Base-by-base conservation (phyloP, 352 stramenopile genomes). In the Pythium aristosporum region DNA sequence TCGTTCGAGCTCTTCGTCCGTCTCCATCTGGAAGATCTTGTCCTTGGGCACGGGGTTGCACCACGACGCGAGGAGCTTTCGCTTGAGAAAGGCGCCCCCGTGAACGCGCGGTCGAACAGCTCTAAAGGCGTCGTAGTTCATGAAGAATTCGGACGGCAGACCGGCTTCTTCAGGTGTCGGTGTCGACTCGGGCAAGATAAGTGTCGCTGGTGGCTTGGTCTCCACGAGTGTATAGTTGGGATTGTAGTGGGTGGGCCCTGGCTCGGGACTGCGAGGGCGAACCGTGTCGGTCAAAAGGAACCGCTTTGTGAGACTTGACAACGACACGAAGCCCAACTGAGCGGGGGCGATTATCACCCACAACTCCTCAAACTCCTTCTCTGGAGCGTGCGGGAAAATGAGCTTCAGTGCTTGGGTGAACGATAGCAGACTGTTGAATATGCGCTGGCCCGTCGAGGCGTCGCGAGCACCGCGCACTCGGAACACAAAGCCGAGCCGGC, bases 71-170 rank as follows among this genome's bases (percentile, higher is more conserved):
- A 77, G 75, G 28, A 79, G 76, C 55, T 80, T 84, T 20, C 79
- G 70, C 46, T 87, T 88, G 1, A 74, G 72, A 50, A 93, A 91
- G 18, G 78, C 71, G 9, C 69, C 61, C 2, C 78, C 68, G 34
- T 68, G 50, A 32, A 79, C 63, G 3, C 79, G 68, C 25, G 84
- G 82, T 44, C 85, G 87, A 0, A 88, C 69, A 21, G 62, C 71
- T 32, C 89, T 84, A 37, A 89, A 80, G 0, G 71, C 67, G 13
- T 91, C 71, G 50, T 91, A 89, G 63, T 93, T 73, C 57, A 93
- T 93, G 25, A 87, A 86, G 1, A 89, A 32, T 15, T 86, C 73
- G 7, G 82, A 90, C 12, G 79, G 71, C 0, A 80, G 66, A 2
- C 80, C 80, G 2, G 62, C 39, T 0, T 71, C 58, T 18, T 83